Percentiles rank a stretch among this genome's conserved stretches.
These are phyloP conservation scores for Apiospora saccharicola DNA, from an alignment of 2,329 filamentous ascomycete species.

Conservation along the genomic window DNA sequence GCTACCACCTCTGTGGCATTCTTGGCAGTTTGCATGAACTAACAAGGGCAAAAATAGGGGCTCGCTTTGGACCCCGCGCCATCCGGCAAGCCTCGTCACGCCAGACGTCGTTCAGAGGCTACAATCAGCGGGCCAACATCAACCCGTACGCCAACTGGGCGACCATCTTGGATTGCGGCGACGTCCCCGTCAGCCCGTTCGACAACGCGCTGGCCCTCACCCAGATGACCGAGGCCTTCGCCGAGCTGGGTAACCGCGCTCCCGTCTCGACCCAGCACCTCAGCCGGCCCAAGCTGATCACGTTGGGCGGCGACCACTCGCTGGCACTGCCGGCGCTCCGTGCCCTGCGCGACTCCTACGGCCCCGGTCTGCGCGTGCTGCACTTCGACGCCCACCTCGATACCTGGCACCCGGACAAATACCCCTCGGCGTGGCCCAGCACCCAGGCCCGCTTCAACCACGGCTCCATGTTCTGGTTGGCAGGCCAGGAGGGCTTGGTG, in stretches of 20 bases:
- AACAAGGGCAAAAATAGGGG: constrained; percentile 51
- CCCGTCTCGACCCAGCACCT: constrained; percentile 43
- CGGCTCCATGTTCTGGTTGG: constrained; percentile 92
- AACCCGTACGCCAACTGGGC: constrained; percentile 87
- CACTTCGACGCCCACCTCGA: constrained; percentile 84
- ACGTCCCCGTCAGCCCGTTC: constrained; percentile 86
- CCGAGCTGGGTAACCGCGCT: constrained; percentile 64
- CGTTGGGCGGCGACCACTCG: constrained; percentile 77
- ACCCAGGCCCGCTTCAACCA: constrained; percentile 83
- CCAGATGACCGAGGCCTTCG: constrained; percentile 85
- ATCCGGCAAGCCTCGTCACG: constrained; percentile 85
- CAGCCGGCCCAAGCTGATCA: constrained; percentile 65
- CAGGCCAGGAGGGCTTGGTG: constrained; percentile 80
- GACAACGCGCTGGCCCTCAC: constrained; percentile 82
- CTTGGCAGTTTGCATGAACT: background rate
- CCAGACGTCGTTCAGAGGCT: constrained; percentile 80
- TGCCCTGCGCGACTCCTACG: constrained; percentile 68
- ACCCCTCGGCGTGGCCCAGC: constrained; percentile 76
- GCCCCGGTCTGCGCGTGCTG: constrained; percentile 70
- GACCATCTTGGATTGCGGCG: constrained; percentile 84
- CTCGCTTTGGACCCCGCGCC: constrained; percentile 85
- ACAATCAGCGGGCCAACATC: constrained; percentile 81
- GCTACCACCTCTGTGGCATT: background rate
- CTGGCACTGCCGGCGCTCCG: constrained; percentile 74
- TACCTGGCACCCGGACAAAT: constrained; percentile 84